These are phyloP conservation scores for Geosmithia morbida DNA, from an alignment of 2,329 filamentous ascomycete genomes.

Conservation along the genomic window DNA sequence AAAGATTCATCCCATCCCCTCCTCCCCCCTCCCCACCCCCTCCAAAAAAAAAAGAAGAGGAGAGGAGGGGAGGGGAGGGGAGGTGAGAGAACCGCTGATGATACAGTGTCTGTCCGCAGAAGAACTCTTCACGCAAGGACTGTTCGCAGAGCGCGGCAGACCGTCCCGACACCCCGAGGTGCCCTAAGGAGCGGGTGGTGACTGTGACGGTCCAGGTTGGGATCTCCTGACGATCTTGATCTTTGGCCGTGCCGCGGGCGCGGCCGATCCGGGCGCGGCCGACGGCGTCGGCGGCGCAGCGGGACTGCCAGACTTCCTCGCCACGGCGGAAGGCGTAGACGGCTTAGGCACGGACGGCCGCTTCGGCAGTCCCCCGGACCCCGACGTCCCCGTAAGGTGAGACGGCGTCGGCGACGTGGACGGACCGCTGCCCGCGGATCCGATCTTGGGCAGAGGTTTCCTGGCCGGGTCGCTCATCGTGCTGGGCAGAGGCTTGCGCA, in stretches of 20 bases:
- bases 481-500: no score
- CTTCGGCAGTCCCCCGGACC: neutral
- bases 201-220: neutral
- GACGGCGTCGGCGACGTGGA: slow-evolving; percentile 1
- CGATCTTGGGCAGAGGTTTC: slow-evolving; percentile 16
- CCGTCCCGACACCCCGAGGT: no score
- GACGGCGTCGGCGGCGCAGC: neutral
- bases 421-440: slow-evolving; percentile 3
- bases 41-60: no score
- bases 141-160: no score
- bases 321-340: neutral
- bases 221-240: slow-evolving; percentile 1
- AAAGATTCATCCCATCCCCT: no score
- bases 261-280: neutral
- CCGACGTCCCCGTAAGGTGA: neutral
- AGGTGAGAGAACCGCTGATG: no score
- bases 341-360: neutral
- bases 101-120: no score
- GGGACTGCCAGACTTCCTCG: neutral
- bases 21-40: no score
- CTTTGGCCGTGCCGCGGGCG: neutral
- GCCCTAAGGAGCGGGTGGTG: neutral
- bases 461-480: slow-evolving; percentile 16
- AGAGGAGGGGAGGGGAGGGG: no score
- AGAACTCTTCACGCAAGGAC: no score